These are phyloP conservation scores for Arxiozyma heterogenica DNA, from an alignment of 1,139 yeast genomes.

Conservation along the genomic window DNA sequence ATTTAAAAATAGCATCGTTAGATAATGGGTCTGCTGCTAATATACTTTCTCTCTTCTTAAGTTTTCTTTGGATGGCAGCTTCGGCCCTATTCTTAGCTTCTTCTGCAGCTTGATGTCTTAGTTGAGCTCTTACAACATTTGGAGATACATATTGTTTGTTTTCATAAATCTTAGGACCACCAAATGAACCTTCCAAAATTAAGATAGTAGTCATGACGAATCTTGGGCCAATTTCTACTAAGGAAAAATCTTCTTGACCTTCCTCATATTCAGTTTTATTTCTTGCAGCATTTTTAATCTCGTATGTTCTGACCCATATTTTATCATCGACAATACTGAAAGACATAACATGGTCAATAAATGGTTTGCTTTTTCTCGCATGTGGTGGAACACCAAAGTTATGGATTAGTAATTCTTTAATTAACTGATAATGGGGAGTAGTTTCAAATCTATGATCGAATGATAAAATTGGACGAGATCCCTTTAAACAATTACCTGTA, in stretches of 20 bases:
- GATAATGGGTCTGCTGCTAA: constrained; percentile 77
- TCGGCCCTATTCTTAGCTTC: constrained; percentile 73
- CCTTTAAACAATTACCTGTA: constrained; percentile 92
- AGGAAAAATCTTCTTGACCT: constrained; percentile 41
- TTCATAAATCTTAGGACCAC: constrained; percentile 96
- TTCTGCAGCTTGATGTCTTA: constrained; percentile 68
- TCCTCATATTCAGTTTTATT: constrained; percentile 42
- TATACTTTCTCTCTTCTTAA: constrained; percentile 67
- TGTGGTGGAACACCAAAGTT: constrained; percentile 94
- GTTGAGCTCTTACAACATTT: constrained; percentile 86
- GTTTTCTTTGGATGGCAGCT: constrained; percentile 67
- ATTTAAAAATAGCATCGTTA: constrained; percentile 65
- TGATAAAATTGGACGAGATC: constrained; percentile 90
- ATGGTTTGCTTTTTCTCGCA: constrained; percentile 92
- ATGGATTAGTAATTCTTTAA: constrained; percentile 80
- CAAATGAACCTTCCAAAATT: constrained; percentile 91
- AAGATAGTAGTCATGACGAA: constrained; percentile 88
- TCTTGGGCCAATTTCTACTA: constrained; percentile 96
- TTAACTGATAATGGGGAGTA: constrained; percentile 56
- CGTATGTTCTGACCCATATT: constrained; percentile 93
- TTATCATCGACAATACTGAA: constrained; percentile 88
- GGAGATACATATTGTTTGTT: constrained; percentile 96
- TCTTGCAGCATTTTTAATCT: constrained; percentile 64
- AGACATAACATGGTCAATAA: constrained; percentile 89
- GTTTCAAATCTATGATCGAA: constrained; percentile 71